Evolutionary conservation across 495 filamentous ascomycete species (phyloP).

Genomic region (Podospora appendiculata): DNA sequence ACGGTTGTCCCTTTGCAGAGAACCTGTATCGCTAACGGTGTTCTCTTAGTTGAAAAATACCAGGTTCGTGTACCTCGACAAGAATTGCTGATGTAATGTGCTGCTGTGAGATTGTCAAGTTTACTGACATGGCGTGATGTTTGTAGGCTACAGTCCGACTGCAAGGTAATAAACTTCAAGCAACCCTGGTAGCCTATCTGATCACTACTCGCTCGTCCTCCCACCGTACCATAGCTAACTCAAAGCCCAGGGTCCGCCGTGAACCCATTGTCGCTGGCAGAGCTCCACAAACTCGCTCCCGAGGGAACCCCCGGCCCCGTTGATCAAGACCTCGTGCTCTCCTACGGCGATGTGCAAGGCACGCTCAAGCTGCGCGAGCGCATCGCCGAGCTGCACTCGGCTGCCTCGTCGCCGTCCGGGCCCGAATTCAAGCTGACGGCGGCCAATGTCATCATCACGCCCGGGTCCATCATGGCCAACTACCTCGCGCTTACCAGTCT

Average conservation of each 20-base stretch:
- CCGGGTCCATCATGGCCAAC: conserved; percentile 74
- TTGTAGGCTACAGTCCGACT: too few relatives aligned
- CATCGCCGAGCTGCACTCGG: conserved; percentile 9
- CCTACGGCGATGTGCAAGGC: conserved; percentile 8
- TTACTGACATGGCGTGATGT: too few relatives aligned
- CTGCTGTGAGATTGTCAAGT: too few relatives aligned
- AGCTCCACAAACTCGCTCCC: conserved; percentile 5
- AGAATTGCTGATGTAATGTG: too few relatives aligned
- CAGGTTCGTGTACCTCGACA: too few relatives aligned
- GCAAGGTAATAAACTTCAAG: too few relatives aligned
- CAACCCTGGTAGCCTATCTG: too few relatives aligned
- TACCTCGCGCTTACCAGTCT: conserved; percentile 63
- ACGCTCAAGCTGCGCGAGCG: conserved; percentile 7
- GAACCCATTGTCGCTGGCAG: conserved; percentile 2
- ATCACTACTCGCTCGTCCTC: too few relatives aligned
- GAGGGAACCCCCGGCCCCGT: background rate
- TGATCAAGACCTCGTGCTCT: conserved; percentile 3
- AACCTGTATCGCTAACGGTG: too few relatives aligned
- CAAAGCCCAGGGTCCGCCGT: conserved; percentile 2
- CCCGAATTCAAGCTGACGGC: conserved; percentile 2
- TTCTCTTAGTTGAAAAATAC: too few relatives aligned
- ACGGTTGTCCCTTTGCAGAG: too few relatives aligned
- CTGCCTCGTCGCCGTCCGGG: background rate
- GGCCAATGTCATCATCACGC: conserved; percentile 63
- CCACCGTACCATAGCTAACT: too few relatives aligned